A percentile compares a stretch with the other conserved stretches of the same genome.
Conservation (phyloP, 345 rosid species). For the Crucihimalaya himalaica region DNA sequence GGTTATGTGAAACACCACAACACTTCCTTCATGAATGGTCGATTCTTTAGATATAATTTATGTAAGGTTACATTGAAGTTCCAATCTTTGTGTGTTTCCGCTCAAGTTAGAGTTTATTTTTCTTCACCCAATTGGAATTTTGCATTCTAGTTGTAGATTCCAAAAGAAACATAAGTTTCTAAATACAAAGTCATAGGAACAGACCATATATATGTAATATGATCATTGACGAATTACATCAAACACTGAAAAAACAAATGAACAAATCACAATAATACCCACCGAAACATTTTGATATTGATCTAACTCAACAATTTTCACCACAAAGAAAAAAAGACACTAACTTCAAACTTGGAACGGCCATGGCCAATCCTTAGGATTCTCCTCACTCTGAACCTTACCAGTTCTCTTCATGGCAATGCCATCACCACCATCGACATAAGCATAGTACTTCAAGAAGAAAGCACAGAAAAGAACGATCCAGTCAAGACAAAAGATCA, state of each 20-base stretch:
- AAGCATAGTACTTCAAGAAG: conserved; percentile 74
- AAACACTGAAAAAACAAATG: conserved; percentile 11
- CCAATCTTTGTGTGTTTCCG: background rate
- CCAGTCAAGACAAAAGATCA: conserved; percentile 89
- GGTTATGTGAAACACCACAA: background rate
- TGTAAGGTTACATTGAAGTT: background rate
- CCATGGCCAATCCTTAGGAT: conserved; percentile 89
- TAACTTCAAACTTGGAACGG: conserved; percentile 70
- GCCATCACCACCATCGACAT: conserved; percentile 54
- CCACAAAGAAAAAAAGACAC: background rate
- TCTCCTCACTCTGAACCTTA: conserved; percentile 77
- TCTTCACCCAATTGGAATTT: background rate
- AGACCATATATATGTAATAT: conserved; percentile 26
- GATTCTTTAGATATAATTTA: background rate
- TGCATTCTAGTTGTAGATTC: background rate
- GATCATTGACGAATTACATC: conserved; percentile 11
- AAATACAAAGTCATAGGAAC: background rate
- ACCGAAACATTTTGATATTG: conserved; percentile 29
- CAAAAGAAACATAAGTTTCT: background rate
- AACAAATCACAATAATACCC: conserved; percentile 27
- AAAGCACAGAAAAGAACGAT: conserved; percentile 82
- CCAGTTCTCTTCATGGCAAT: conserved; percentile 50
- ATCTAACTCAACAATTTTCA: conserved; percentile 1
- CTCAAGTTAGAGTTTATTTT: background rate
- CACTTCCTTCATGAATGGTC: background rate